A percentile compares a stretch with the other conserved stretches of the same genome.
These are phyloP conservation scores for Arabis alpina DNA, from an alignment of 345 rosid genomes.

Conservation along the genomic window DNA sequence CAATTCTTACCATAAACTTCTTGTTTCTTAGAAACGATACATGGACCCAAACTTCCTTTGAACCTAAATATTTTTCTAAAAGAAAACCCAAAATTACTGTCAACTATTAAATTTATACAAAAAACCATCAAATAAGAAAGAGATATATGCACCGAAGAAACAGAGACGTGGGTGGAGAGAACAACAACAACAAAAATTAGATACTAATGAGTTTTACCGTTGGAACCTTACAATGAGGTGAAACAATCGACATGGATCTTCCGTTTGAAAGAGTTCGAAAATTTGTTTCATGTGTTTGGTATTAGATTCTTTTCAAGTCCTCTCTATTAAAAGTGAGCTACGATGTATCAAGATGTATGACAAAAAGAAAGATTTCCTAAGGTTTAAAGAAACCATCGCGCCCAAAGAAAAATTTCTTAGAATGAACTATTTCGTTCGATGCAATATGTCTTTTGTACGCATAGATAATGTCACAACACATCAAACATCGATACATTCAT, in stretches of 20 bases:
- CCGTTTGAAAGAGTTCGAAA: conserved; percentile 6
- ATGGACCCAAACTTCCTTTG: too few relatives aligned
- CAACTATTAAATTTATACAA: too few relatives aligned
- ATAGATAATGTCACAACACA: conserved; percentile 12
- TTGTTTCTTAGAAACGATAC: too few relatives aligned
- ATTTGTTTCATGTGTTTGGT: conserved; percentile 6
- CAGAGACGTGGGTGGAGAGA: too few relatives aligned
- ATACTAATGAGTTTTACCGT: too few relatives aligned
- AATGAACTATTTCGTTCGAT: background rate
- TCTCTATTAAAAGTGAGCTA: conserved; percentile 14
- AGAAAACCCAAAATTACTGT: too few relatives aligned
- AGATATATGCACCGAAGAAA: too few relatives aligned
- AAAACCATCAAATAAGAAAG: too few relatives aligned
- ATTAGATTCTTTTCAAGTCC: conserved; percentile 11
- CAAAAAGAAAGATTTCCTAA: background rate
- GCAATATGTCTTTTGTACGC: conserved; percentile 20
- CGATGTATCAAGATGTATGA: conserved; percentile 22
- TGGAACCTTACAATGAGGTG: conserved; percentile 45
- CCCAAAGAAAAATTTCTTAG: background rate
- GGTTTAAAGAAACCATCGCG: background rate
- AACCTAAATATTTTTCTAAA: too few relatives aligned
- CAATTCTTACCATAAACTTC: too few relatives aligned
- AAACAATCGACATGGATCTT: conserved; percentile 13
- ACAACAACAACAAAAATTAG: too few relatives aligned
- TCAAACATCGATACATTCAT: conserved; percentile 9